Evolutionary conservation across 805 yeast genomes (phyloP), one percentile per base, ranked within the genome.

Genomic region (Limtongozyma cylindracea): DNA sequence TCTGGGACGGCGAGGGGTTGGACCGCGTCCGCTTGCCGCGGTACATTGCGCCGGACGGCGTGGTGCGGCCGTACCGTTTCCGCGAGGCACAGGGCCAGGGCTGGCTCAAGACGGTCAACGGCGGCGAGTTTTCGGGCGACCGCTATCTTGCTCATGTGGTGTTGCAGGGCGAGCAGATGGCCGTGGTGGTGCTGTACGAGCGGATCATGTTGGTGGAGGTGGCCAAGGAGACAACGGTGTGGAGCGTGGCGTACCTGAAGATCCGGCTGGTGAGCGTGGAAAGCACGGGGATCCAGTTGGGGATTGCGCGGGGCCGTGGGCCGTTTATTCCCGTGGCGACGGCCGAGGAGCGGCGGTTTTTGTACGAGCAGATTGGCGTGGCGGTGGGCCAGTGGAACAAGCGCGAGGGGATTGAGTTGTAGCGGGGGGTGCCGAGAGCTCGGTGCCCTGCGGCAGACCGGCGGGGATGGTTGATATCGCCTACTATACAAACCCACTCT

Each of bases 21-120:
- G 74, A 67, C 25, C 68, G 74, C 29, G 74, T 77, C 1, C 59
- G 98, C 27, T 53, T 84, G 20, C 91, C 98, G 2, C 51, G 98
- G 19, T 67, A 56, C 29, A 55, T 91, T 19, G 55, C 68, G 8
- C 58, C 55, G 23, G 84, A 76, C 38, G 63, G 71, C 9, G 54
- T 77, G 2, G 59, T 84, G n/a, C 53, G 67, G 16, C 71, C 84
- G 2, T 88, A 60, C 40, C 60, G 70, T 12, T 63, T 64, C 28
- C 54, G 91, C 25, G 94, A 78, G 30, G 72, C 96, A 0, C 88
- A 80, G 32, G 99, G 99, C 5, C 95, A 84, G 40, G 73, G 57
- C 35, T 77, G 95, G 88, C 52, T 88, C 28, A 82, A 77, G 44
- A 53, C 66, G 6, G 62, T 76, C 12, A 72, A 72, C 34, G 91